A percentile compares a stretch with the other conserved stretches of the same genome.
Evolutionary conservation across 148 eudicot genomes (phyloP).

Genomic region (Chenopodium berlandieri): DNA sequence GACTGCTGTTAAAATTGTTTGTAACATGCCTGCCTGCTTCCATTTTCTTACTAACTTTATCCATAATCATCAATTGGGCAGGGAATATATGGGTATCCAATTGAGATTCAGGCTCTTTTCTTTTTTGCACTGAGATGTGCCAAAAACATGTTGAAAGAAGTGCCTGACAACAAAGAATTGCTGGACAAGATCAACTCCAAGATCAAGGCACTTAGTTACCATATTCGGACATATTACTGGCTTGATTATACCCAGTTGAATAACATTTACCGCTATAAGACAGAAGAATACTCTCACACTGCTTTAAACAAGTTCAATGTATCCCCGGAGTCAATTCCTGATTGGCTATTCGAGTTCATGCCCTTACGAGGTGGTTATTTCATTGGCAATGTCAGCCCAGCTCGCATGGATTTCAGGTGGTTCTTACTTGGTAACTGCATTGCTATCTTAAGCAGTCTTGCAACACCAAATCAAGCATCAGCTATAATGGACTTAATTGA

Average conservation of each 20-base stretch:
- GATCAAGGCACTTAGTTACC: constrained; percentile 54
- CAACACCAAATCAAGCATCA: constrained; percentile 49
- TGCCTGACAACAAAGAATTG: constrained; percentile 44
- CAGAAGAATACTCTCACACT: constrained; percentile 65
- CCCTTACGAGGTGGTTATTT: constrained; percentile 57
- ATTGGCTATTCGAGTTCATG: constrained; percentile 60
- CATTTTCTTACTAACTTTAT: neutral
- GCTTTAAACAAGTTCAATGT: constrained; percentile 65
- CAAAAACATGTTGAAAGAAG: constrained; percentile 49
- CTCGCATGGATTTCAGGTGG: constrained; percentile 75
- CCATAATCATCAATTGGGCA: constrained; percentile 24
- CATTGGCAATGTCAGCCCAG: constrained; percentile 68
- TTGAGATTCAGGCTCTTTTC: constrained; percentile 75
- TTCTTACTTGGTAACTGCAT: constrained; percentile 56
- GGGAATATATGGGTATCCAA: constrained; percentile 69
- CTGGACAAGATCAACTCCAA: constrained; percentile 46
- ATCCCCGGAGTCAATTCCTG: constrained; percentile 57
- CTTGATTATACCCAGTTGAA: constrained; percentile 63
- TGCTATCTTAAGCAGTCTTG: constrained; percentile 52
- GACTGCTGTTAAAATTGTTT: neutral
- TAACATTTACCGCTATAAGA: constrained; percentile 53
- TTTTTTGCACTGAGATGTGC: constrained; percentile 66
- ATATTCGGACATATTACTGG: constrained; percentile 62
- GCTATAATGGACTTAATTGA: constrained; percentile 71
- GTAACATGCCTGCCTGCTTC: neutral